Base-by-base conservation (phyloP, 345 rosid genomes). In the Barbarea vulgaris region DNA sequence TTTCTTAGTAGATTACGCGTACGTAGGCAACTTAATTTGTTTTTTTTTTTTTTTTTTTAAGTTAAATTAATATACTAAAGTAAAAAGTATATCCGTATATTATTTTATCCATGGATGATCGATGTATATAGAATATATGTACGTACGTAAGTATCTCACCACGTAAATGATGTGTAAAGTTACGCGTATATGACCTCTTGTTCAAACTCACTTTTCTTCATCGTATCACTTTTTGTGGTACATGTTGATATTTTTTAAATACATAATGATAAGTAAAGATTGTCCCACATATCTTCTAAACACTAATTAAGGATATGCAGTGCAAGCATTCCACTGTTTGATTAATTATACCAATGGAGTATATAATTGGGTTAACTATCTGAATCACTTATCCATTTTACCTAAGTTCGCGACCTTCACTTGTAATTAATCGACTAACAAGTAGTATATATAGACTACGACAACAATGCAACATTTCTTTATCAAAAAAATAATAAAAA, bases 131-230 rank as follows among this genome's bases (percentile, higher is more conserved):
- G 11, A 27, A 70, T 58, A 34, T 47, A 18, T 33, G 34, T 36
- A 25, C n/a, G 8, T 53, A 46, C 4, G 14, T 24, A 46, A 44
- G 63, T 41, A 67, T 60, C 53, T 21, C 33, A 36, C 33, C 50
- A 46, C 52, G 41, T 70, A 70, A 64, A 44, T 64, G 67, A 71
- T 37, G 39, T 71, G 68, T 71, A 70, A 77, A 64, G 80, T 36
- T 56, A 77, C 76, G 70, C 70, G 80, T 77, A 64, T 46, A 46
- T 25, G 80, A 77, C 60, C 61, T 70, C 51, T 18, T 70, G 53
- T 70, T 70, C 76, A 70, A n/a, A 70, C 76, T 27, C 47, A 36
- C 61, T 70, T 77, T 77, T 36, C 33, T 34, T 63, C 72, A 77
- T 76, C 50, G 14, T 42, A 31, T 69, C 30, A 39, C 11, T 30